Percentiles rank a stretch among this genome's conserved stretches.
These are phyloP conservation scores for Aspergillus ochraceus DNA, from an alignment of 2,329 filamentous ascomycete genomes.

Conservation along the genomic window DNA sequence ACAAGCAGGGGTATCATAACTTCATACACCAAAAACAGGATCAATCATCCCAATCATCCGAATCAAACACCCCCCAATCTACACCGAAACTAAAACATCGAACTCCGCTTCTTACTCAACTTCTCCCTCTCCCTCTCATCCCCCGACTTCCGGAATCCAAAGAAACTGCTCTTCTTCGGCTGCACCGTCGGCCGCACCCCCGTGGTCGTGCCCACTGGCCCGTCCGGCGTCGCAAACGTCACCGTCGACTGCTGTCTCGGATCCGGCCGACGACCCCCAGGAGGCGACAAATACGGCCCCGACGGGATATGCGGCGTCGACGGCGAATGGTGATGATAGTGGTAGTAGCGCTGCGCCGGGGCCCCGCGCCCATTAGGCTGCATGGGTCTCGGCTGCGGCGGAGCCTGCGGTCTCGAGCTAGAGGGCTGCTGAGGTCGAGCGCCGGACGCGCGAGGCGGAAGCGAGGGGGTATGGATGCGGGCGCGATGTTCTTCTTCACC, in stretches of 20 bases:
- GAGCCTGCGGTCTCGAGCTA: slow-evolving; percentile 9
- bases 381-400: slow-evolving; percentile 18
- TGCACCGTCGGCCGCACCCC: slow-evolving; percentile 20
- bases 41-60: no score
- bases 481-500: slow-evolving; percentile 45
- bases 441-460: slow-evolving; percentile 19
- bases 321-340: slow-evolving; percentile 14
- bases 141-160: slow-evolving; percentile 40
- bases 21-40: slow-evolving; percentile 7
- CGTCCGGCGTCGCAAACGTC: slow-evolving; percentile 9
- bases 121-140: slow-evolving; percentile 29
- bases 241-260: slow-evolving; percentile 8
- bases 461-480: slow-evolving; percentile 24
- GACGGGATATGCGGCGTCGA: slow-evolving; percentile 11
- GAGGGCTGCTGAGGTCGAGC: neutral
- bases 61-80: neutral
- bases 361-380: slow-evolving; percentile 8
- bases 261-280: neutral
- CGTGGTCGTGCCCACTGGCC: neutral
- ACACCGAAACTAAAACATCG: slow-evolving; percentile 47
- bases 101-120: slow-evolving; percentile 47
- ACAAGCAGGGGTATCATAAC: slow-evolving; percentile 17
- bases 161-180: slow-evolving; percentile 48
- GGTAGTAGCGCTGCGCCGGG: slow-evolving; percentile 13
- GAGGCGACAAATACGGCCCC: neutral